A percentile compares a stretch with the other conserved stretches of the same genome.
Evolutionary conservation across 164 flowering plant species (phyloP).

Genomic region (Berberis thunbergii): DNA sequence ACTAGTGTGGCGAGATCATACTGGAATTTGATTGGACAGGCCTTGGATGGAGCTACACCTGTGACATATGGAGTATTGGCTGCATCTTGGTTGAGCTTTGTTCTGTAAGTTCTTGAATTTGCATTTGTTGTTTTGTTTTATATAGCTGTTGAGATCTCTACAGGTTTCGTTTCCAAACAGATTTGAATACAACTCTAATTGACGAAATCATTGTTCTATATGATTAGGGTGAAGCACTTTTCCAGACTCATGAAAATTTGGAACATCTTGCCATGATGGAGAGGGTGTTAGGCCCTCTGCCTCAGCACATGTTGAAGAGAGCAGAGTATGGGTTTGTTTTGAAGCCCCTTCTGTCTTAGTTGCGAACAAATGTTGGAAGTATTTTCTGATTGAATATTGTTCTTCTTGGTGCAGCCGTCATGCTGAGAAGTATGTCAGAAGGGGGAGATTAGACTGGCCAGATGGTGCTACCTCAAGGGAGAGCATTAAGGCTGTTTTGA

Average conservation of each 20-base stretch:
- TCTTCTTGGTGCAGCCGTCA: constrained; percentile 29
- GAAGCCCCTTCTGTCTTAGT: background rate
- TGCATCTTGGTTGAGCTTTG: constrained; percentile 77
- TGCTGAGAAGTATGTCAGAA: constrained; percentile 58
- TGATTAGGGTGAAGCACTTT: constrained; percentile 66
- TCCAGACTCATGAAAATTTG: constrained; percentile 70
- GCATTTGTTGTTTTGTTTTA: too few relatives aligned
- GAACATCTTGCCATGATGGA: constrained; percentile 88
- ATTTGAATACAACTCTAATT: too few relatives aligned
- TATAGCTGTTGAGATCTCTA: background rate
- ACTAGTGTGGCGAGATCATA: background rate
- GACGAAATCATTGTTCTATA: constrained; percentile 8
- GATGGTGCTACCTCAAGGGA: constrained; percentile 69
- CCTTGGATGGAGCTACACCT: constrained; percentile 78
- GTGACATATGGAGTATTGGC: constrained; percentile 84
- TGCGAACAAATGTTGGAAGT: background rate
- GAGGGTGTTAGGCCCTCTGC: constrained; percentile 61
- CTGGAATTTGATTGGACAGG: constrained; percentile 23
- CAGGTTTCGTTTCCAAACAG: too few relatives aligned
- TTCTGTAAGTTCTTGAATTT: constrained; percentile 31
- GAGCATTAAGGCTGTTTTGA: constrained; percentile 55
- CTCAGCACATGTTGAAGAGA: constrained; percentile 60
- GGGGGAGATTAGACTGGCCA: constrained; percentile 65
- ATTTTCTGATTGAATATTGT: background rate
- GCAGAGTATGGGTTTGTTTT: constrained; percentile 32